Base-by-base conservation (phyloP, 208 protist genomes). In the Wallacemonas sp. region DNA sequence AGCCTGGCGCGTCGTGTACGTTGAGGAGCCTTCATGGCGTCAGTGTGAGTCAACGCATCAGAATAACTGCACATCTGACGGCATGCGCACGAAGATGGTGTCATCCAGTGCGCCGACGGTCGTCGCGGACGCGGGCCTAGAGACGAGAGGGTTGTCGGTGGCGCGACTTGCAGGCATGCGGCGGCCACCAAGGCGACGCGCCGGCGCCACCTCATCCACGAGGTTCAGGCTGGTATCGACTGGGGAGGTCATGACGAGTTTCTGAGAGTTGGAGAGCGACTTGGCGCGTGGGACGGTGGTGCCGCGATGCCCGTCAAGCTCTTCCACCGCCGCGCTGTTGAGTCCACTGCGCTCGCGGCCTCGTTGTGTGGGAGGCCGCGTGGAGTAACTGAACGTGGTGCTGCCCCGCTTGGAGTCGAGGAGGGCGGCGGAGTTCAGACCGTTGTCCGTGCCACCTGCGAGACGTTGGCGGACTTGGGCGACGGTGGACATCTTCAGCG, bases 401-500 rank as follows among this genome's bases (percentile, higher is more conserved):
- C 50, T 57, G 13, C 8, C 29, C 4, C 50, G 50, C 32, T 57
- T 57, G 12, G 50, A 57, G 50, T 38, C 45, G 45, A 24, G 9
- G n/a, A 57, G 9, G 9, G 50, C 30, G 50, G 50, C 1, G 29
- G 50, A 57, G 50, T 34, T 39, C 10, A 37, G 24, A 3, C 50
- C 13, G 24, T 37, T 26, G 41, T 55, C 37, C 13, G 55, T 12
- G 21, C n/a, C 42, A 37, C 36, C 60, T 17, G 21, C 32, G n/a
- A 61, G 17, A 36, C 37, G 24, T 36, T 52, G 4, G 15, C 57
- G 53, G 33, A 62, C 50, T 29, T 66, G 24, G 15, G 42, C 52
- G 8, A 71, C 54, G 37, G 41, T 41, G 10, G 39, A 60, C 38
- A 77, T 62, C 42, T 71, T 70, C 15, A 66, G 2, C 21, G 70